Percentiles rank a stretch among this genome's conserved stretches.
Evolutionary conservation across 2,329 filamentous ascomycete genomes (phyloP).

Genomic region (Aspergillus sp.): DNA sequence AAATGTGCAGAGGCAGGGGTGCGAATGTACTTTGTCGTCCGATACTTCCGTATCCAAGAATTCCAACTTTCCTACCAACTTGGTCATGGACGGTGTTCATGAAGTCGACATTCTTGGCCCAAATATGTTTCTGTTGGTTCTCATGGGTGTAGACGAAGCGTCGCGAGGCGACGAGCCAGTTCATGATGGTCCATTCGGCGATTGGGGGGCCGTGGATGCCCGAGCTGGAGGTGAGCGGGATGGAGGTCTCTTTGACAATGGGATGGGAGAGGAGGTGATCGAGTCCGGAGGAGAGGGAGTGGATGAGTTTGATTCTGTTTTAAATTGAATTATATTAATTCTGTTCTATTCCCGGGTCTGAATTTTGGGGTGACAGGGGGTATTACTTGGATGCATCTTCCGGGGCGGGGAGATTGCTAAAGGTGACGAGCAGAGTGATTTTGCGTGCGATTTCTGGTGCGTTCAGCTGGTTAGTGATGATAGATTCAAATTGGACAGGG

Average conservation of each 20-base stretch:
- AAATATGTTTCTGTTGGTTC: slow-evolving; percentile 58
- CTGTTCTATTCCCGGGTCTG: neutral
- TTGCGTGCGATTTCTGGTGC: slow-evolving; percentile 24
- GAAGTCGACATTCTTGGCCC: slow-evolving; percentile 39
- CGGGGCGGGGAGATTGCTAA: slow-evolving; percentile 26
- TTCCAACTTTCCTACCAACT: slow-evolving; percentile 60
- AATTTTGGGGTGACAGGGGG: neutral
- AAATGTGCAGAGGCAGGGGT: neutral
- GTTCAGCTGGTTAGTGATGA: neutral
- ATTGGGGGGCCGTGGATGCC: slow-evolving; percentile 66
- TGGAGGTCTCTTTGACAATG: slow-evolving; percentile 54
- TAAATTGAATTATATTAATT: neutral
- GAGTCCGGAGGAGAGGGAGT: slow-evolving; percentile 60
- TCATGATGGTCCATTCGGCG: slow-evolving; percentile 67
- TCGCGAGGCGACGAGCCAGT: slow-evolving; percentile 59
- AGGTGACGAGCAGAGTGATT: slow-evolving; percentile 30
- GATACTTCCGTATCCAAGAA: slow-evolving; percentile 65
- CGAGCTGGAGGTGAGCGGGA: slow-evolving; percentile 57
- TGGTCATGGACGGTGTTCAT: slow-evolving; percentile 49
- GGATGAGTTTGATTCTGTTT: slow-evolving; percentile 51
- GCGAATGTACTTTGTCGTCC: slow-evolving; percentile 56
- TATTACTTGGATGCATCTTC: slow-evolving; percentile 32
- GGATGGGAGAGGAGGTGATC: slow-evolving; percentile 57
- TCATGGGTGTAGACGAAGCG: slow-evolving; percentile 58
- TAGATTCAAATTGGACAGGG: too few relatives aligned